phyloP scores from a whole-genome alignment of 257 asterid species.

The Fraxinus excelsior region DNA sequence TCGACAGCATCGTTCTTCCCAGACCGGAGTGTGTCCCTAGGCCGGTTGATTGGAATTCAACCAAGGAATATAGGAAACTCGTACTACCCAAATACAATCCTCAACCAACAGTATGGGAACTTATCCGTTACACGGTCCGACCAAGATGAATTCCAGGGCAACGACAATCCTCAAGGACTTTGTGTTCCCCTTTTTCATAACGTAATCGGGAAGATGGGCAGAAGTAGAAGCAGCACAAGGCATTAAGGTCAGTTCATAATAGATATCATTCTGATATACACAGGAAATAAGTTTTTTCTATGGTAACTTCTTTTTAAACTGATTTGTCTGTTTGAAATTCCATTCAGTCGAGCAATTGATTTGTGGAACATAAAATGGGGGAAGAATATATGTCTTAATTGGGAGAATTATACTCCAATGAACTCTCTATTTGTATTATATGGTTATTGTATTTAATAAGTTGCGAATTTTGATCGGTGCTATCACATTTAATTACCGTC shows the following conservation, averaged over 20 bases:
- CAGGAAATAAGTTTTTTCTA: too few relatives aligned
- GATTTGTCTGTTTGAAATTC: neutral
- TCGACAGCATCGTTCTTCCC: slow-evolving; percentile 71
- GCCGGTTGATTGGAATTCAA: slow-evolving; percentile 61
- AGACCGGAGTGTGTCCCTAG: slow-evolving; percentile 64
- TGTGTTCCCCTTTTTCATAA: slow-evolving; percentile 50
- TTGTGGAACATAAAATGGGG: too few relatives aligned
- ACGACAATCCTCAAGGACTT: slow-evolving; percentile 31
- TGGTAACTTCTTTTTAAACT: neutral
- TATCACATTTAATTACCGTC: slow-evolving; percentile 40
- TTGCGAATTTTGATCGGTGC: slow-evolving; percentile 33
- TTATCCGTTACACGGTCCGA: slow-evolving; percentile 20
- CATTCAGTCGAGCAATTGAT: too few relatives aligned
- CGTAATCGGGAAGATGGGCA: slow-evolving; percentile 37
- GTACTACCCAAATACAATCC: slow-evolving; percentile 19
- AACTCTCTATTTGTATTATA: too few relatives aligned
- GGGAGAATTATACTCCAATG: too few relatives aligned
- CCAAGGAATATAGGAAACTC: slow-evolving; percentile 35
- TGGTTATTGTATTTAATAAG: too few relatives aligned
- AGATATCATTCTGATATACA: too few relatives aligned
- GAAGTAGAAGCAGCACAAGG: slow-evolving; percentile 34
- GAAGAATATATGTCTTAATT: too few relatives aligned
- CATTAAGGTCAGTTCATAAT: neutral
- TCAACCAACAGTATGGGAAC: slow-evolving; percentile 16
- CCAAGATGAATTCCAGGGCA: slow-evolving; percentile 12